phyloP scores from a whole-genome alignment of 495 filamentous ascomycete species.

The Penicillium flavigenum region DNA sequence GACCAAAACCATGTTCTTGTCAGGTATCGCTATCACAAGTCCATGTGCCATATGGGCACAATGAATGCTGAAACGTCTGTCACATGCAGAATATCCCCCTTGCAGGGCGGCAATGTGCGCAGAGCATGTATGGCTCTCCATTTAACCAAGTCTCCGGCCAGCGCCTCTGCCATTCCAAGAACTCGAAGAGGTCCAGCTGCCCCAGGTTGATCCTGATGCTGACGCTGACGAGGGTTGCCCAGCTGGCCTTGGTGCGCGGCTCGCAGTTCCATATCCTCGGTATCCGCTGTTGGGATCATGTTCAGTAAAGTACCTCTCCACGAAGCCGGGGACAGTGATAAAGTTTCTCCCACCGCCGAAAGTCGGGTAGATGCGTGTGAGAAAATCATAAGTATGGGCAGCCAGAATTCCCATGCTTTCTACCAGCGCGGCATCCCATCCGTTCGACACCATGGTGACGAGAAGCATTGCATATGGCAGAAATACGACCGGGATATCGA shows the following conservation, averaged over 20 bases:
- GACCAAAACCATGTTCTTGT: not conserved
- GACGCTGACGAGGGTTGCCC: conserved; percentile 21
- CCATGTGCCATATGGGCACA: not conserved
- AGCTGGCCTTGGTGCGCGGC: conserved; percentile 26
- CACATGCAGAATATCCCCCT: not conserved
- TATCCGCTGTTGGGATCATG: conserved; percentile 30
- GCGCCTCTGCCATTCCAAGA: conserved; percentile 65
- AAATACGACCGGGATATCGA: conserved; percentile 71
- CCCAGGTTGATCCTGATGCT: conserved; percentile 29
- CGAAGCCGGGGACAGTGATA: conserved; percentile 64
- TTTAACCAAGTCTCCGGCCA: conserved; percentile 63
- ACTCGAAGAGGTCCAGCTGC: conserved; percentile 35
- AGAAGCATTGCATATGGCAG: conserved; percentile 75
- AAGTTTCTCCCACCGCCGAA: conserved; percentile 77
- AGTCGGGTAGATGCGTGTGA: conserved; percentile 76
- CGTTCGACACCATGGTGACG: conserved; percentile 60
- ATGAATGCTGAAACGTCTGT: not conserved
- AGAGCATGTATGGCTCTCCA: not conserved
- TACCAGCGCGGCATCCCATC: conserved; percentile 46
- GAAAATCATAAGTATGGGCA: conserved; percentile 82
- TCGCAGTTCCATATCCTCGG: conserved; percentile 62
- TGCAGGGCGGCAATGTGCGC: not conserved
- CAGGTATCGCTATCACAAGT: conserved; percentile 1
- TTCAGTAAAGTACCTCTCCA: conserved; percentile 60
- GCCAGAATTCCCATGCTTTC: conserved; percentile 72